Base-by-base conservation (phyloP, 768 basidiomycete species). In the Suillus plorans region DNA sequence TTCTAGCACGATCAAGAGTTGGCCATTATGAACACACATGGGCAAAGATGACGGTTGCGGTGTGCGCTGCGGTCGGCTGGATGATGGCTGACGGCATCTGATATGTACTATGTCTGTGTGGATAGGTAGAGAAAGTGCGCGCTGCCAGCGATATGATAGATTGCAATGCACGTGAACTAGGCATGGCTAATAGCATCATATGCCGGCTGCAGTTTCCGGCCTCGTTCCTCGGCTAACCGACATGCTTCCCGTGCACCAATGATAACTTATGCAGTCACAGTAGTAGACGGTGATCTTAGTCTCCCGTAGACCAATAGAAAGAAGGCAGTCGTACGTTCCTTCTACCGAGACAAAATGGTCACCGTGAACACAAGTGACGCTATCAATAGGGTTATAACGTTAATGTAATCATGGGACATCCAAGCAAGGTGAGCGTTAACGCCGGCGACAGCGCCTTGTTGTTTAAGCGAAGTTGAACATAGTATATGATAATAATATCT, bases 1-100 rank as follows among this genome's bases (percentile, higher is more conserved):
- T 20, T 25, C 39, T 47, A 20, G 61, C 4, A 63, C 25, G 18
- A 20, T 25, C 18, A n/a, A 34, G 10, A 72, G 58, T 74, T 69
- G 49, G 64, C 1, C 1, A 42, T 31, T 25, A 8, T 39, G 20
- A 22, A 50, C 64, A n/a, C 25, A 63, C 64, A 45, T 65, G 64
- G 44, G 62, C 28, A 25, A 65, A 65, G 12, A 65, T 52, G 31
- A 65, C 64, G 22, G 64, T 65, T 8, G 64, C 64, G 4, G 49
- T 65, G 52, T 65, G 64, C 22, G 58, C 25, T 42, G 58, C 41
- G 18, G 58, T 59, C 58, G 58, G 58, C 58, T 59, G 58, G 25
- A 59, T 59, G 58, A 59, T 28, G 25, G 41, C 41, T 41, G 25
- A 59, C 22, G 58, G 25, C 58, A 59, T 59, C 20, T 42, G 25